A percentile compares a stretch with the other conserved stretches of the same genome.
Evolutionary conservation across 2,329 filamentous ascomycete genomes (phyloP).

Genomic region (Ophiostoma triangulosporum): DNA sequence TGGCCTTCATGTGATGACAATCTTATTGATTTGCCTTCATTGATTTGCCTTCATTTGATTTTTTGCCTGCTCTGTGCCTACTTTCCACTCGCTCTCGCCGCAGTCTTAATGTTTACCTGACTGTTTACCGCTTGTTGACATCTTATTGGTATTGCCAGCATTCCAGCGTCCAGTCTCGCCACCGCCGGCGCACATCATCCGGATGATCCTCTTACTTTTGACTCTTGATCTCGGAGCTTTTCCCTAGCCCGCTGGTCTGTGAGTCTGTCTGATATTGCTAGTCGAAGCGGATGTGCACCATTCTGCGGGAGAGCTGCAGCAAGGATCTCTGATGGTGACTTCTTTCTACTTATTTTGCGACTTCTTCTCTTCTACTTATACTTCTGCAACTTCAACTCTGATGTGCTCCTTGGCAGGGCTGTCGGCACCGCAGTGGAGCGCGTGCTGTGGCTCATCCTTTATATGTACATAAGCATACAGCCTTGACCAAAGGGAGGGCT

Average conservation of each 20-base stretch:
- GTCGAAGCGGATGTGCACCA: too few relatives aligned
- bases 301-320: conserved; percentile 1
- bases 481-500: neutral
- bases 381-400: neutral
- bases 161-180: neutral
- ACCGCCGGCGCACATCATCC: neutral
- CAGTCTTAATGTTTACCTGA: neutral
- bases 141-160: neutral
- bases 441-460: neutral
- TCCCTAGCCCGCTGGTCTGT: neutral
- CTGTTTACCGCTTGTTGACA: neutral
- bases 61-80: neutral
- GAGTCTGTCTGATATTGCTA: neutral
- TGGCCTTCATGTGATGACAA: too few relatives aligned
- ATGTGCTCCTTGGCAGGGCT: neutral
- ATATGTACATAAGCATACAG: neutral
- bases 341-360: neutral
- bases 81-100: neutral
- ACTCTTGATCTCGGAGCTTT: neutral
- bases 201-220: neutral
- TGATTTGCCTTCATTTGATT: neutral
- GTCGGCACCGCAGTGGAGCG: neutral
- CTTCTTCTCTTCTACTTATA: neutral
- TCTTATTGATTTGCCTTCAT: neutral
- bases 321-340: neutral